Percentiles rank a stretch among this genome's conserved stretches.
Evolutionary conservation across 2,329 filamentous ascomycete genomes (phyloP).

Genomic region (Myrmaecium sp.): DNA sequence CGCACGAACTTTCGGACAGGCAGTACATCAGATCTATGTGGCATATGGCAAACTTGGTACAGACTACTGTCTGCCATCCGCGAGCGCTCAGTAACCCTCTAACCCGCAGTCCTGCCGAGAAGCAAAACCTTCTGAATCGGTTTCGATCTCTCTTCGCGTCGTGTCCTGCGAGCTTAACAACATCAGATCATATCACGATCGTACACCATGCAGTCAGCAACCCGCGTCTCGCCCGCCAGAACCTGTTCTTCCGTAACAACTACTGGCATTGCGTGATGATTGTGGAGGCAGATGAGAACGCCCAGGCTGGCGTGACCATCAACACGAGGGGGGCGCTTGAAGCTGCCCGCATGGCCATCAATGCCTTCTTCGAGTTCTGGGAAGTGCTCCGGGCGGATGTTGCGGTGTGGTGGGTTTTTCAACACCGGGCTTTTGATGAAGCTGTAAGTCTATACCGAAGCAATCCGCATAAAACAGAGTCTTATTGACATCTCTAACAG

Average conservation of each 20-base stretch:
- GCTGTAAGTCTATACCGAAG: conserved; percentile 37
- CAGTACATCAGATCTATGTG: conserved; percentile 58
- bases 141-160: conserved; percentile 57
- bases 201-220: conserved; percentile 38
- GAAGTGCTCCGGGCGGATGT: conserved; percentile 52
- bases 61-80: conserved; percentile 59
- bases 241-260: conserved; percentile 63
- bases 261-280: conserved; percentile 74
- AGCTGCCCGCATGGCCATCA: conserved; percentile 58
- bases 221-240: conserved; percentile 54
- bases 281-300: conserved; percentile 53
- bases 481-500: conserved; percentile 7
- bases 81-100: conserved; percentile 58
- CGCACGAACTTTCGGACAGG: conserved; percentile 21
- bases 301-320: conserved; percentile 30
- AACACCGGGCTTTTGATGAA: conserved; percentile 65
- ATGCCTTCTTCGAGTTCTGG: conserved; percentile 58
- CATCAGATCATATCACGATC: conserved; percentile 46
- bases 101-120: conserved; percentile 49
- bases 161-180: conserved; percentile 54
- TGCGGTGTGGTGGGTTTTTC: conserved; percentile 72
- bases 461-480: not conserved
- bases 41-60: conserved; percentile 62
- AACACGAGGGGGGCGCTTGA: conserved; percentile 56
- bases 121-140: conserved; percentile 50